Conservation (phyloP, 2,329 filamentous ascomycete genomes). For the Alternaria viburni region DNA sequence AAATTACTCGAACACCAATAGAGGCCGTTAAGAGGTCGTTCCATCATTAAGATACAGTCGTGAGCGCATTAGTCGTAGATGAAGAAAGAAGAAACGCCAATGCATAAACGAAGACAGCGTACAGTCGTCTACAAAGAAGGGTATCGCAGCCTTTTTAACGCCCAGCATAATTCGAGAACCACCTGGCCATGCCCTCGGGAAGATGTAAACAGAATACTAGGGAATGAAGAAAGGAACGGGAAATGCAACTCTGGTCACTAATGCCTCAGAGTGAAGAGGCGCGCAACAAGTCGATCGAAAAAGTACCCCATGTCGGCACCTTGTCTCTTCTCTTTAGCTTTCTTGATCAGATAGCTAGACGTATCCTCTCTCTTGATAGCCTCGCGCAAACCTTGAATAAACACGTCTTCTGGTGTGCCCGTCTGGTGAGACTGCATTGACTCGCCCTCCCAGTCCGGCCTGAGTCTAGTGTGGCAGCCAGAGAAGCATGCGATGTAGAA, state of each 20-base stretch:
- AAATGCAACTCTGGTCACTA: not conserved
- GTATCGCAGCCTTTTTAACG: constrained; percentile 4
- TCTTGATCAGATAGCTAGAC: constrained; percentile 30
- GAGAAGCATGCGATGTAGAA: constrained; percentile 46
- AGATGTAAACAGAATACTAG: not conserved
- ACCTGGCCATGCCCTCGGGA: not conserved
- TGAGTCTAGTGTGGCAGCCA: constrained; percentile 39
- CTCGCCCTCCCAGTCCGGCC: constrained; percentile 40
- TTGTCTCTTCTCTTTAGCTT: constrained; percentile 23
- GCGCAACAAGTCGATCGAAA: constrained; percentile 47
- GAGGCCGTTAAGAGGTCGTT: not conserved
- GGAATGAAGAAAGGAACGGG: not conserved
- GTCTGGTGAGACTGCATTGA: not conserved
- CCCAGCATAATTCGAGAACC: not conserved
- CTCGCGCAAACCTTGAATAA: constrained; percentile 39
- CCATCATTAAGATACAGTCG: not conserved
- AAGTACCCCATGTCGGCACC: constrained; percentile 45
- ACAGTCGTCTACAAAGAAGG: not conserved
- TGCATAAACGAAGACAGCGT: not conserved
- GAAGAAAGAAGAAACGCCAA: not conserved
- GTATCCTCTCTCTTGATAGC: constrained; percentile 23
- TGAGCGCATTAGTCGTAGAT: not conserved
- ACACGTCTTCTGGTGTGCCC: constrained; percentile 27
- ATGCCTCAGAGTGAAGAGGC: constrained; percentile 32
- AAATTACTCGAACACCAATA: not conserved